Evolutionary conservation across 768 basidiomycete genomes (phyloP).

Genomic region (Agaricus subrufescens): DNA sequence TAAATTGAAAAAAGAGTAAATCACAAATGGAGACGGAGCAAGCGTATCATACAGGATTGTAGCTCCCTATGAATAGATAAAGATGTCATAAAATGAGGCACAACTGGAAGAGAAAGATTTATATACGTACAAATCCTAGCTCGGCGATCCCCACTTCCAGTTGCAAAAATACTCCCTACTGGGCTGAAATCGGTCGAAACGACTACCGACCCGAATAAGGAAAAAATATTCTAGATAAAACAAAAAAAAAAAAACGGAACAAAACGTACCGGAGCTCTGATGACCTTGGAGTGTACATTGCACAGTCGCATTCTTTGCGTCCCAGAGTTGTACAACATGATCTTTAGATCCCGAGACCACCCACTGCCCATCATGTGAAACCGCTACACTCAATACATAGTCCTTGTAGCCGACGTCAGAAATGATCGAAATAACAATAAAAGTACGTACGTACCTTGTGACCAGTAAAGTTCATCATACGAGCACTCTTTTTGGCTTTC

Average conservation of each 20-base stretch:
- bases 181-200: constrained; percentile 29
- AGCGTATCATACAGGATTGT: constrained; percentile 5
- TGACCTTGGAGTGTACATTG: constrained; percentile 71
- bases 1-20: too few relatives aligned
- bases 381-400: constrained; percentile 39
- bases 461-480: constrained; percentile 77
- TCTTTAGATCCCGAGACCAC: constrained; percentile 81
- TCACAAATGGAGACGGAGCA: too few relatives aligned
- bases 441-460: constrained; percentile 56
- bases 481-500: too few relatives aligned
- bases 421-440: neutral
- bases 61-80: constrained; percentile 6
- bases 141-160: constrained; percentile 30
- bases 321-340: constrained; percentile 76
- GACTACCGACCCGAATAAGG: too few relatives aligned
- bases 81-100: neutral
- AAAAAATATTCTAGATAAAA: too few relatives aligned
- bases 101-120: neutral
- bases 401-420: constrained; percentile 33
- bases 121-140: constrained; percentile 27
- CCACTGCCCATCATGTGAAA: constrained; percentile 77
- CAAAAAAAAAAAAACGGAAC: too few relatives aligned
- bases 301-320: constrained; percentile 50
- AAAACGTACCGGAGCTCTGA: constrained; percentile 19
- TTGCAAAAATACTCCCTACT: constrained; percentile 24